Base-by-base conservation (phyloP, 1,284 basidiomycete genomes). In the Earliella scabrosa region DNA sequence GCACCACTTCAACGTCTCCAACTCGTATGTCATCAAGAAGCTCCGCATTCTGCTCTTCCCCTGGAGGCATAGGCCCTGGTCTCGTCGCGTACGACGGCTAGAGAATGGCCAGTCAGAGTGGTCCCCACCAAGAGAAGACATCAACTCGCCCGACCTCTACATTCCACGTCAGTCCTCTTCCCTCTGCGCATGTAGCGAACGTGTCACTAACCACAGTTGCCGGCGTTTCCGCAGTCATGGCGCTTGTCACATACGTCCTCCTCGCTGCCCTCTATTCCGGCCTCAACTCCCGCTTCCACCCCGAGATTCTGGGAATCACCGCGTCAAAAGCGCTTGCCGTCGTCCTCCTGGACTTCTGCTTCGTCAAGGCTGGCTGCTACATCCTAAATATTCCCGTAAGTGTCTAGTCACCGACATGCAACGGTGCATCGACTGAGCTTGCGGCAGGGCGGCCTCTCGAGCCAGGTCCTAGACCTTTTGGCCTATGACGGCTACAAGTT, bases 401-500 rank as follows among this genome's bases (percentile, higher is more conserved):
- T 47, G 13, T 39, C n/a, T 23, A 3, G 52, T 20, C 29, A 3
- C 6, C n/a, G 21, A 9, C 21, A 24, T 11, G 20, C 27, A 23
- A 3, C 13, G 4, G 29, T 23, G 29, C 23, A 3, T 27, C 21
- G 2, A 8, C 2, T 14, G 3, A 41, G 13, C 20, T 14, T 29
- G 2, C 39, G 21, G 32, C 21, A 72, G 66, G 70, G 71, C 10
- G 66, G 70, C 10, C 87, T 87, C 10, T 81, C 87, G 10, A 85
- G 85, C 23, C 86, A 88, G 58, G 83, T 89, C n/a, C 76, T 88
- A 6, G 92, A 87, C 73, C 78, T 86, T 53, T 74, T 88, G 57
- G 90, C 83, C 45, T 99, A 98, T 70, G 90, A 90, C 4, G 97
- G 97, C 0, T 99, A 99, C 78, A 99, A 99, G 71, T 99, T 99